Conservation (phyloP, 768 basidiomycete species). For the Tricholoma furcatifolium region DNA sequence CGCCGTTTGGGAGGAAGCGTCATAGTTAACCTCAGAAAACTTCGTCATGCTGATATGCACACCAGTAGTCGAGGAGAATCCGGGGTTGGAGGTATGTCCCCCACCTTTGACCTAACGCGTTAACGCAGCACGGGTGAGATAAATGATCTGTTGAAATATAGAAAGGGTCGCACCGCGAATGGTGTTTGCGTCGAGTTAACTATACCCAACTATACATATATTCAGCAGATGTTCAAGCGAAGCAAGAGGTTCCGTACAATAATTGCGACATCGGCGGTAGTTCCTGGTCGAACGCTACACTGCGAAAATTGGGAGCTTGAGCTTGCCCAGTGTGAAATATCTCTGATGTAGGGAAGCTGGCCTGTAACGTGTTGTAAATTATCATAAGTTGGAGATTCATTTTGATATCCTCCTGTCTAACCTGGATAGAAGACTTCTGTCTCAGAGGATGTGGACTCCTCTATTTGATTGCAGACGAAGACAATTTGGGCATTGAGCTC, state of each 20-base stretch:
- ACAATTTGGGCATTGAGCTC: not conserved
- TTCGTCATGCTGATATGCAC: slow-evolving; percentile 56
- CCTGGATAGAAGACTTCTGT: not conserved
- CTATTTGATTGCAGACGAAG: not conserved
- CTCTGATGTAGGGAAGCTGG: not conserved
- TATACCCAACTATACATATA: slow-evolving; percentile 40
- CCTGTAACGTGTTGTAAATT: not conserved
- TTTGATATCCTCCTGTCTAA: not conserved
- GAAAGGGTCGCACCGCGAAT: not conserved
- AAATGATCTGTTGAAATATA: not conserved
- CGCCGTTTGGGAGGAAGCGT: slow-evolving; percentile 36
- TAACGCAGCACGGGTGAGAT: not conserved
- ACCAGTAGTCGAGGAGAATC: slow-evolving; percentile 59
- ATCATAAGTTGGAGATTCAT: not conserved
- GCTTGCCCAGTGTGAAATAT: not conserved
- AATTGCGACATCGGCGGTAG: not conserved
- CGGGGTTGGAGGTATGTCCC: slow-evolving; percentile 53
- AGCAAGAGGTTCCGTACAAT: not conserved
- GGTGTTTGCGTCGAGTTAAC: slow-evolving; percentile 25
- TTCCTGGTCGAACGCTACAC: not conserved
- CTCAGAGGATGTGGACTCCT: not conserved
- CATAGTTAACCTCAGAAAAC: slow-evolving; percentile 45
- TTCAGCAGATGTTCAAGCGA: no score
- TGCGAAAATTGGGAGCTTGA: not conserved
- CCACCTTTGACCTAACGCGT: slow-evolving; percentile 64